Conservation (phyloP, 345 rosid genomes). For the Salix purpurea region DNA sequence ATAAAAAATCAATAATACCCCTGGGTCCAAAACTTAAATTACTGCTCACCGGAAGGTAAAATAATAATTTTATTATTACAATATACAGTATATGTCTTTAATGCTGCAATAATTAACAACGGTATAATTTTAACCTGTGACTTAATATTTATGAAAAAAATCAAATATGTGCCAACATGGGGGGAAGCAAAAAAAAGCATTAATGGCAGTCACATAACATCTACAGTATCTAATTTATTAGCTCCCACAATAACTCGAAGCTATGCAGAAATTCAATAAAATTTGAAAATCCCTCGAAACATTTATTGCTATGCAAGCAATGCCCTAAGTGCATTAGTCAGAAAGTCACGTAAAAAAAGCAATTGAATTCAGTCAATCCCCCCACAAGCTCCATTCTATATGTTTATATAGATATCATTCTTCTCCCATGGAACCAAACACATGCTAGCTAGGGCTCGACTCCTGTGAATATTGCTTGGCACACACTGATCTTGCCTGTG, state of each 20-base stretch:
- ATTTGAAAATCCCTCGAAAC: constrained; percentile 20
- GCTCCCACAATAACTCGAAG: neutral
- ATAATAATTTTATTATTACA: no score
- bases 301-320: constrained; percentile 13
- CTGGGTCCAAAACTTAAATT: no score
- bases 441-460: constrained; percentile 11
- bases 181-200: constrained; percentile 7
- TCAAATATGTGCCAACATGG: no score
- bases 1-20: no score
- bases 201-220: constrained; percentile 44
- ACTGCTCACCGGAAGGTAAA: accelerated
- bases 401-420: neutral
- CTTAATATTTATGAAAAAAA: no score
- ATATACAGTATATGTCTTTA: no score
- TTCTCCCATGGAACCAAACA: constrained; percentile 14
- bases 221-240: constrained; percentile 25
- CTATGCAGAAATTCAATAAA: neutral
- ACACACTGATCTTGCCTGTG: constrained; percentile 47
- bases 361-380: constrained; percentile 23
- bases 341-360: constrained; percentile 40
- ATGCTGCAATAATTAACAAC: no score
- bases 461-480: constrained; percentile 25
- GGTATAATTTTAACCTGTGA: no score
- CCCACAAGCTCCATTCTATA: neutral
- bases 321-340: neutral